A percentile compares a stretch with the other conserved stretches of the same genome.
Evolutionary conservation across 2,329 filamentous ascomycete genomes (phyloP).

Genomic region (Penicillium expansum): DNA sequence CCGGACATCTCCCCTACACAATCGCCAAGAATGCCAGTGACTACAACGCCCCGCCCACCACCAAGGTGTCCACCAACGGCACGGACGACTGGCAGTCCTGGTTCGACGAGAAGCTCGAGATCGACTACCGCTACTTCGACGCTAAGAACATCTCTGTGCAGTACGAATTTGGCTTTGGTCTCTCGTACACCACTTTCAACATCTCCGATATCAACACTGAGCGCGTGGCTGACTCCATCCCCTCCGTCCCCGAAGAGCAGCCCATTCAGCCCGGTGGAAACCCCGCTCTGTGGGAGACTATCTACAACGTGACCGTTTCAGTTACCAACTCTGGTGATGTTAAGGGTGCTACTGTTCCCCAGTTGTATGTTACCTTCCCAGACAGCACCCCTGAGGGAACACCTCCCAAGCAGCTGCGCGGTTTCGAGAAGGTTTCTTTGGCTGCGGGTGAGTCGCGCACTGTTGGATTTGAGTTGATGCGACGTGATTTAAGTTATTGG

Average conservation of each 20-base stretch:
- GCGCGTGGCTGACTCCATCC: neutral
- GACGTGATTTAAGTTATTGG: conserved; percentile 65
- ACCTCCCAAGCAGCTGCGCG: conserved; percentile 56
- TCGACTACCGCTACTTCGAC: conserved; percentile 26
- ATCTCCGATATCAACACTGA: conserved; percentile 62
- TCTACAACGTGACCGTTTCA: conserved; percentile 50
- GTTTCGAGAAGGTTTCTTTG: conserved; percentile 58
- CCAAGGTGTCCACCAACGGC: conserved; percentile 12
- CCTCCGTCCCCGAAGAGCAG: conserved; percentile 9
- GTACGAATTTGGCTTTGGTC: conserved; percentile 52
- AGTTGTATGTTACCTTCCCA: conserved; percentile 43
- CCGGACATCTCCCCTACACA: conserved; percentile 76
- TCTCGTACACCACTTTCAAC: conserved; percentile 67
- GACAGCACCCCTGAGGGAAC: conserved; percentile 16
- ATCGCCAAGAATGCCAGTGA: conserved; percentile 66
- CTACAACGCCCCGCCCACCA: conserved; percentile 53
- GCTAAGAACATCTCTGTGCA: conserved; percentile 17
- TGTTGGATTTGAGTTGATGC: conserved; percentile 54
- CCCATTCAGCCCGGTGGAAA: conserved; percentile 50
- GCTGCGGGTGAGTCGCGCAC: conserved; percentile 37
- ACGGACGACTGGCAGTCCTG: conserved; percentile 16
- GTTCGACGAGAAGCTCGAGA: conserved; percentile 20
- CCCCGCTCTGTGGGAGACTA: conserved; percentile 21
- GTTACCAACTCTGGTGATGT: conserved; percentile 70
- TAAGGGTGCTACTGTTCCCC: conserved; percentile 69